Conservation (phyloP, 2,329 filamentous ascomycete species). For the Dothiorella sarmentorum region DNA sequence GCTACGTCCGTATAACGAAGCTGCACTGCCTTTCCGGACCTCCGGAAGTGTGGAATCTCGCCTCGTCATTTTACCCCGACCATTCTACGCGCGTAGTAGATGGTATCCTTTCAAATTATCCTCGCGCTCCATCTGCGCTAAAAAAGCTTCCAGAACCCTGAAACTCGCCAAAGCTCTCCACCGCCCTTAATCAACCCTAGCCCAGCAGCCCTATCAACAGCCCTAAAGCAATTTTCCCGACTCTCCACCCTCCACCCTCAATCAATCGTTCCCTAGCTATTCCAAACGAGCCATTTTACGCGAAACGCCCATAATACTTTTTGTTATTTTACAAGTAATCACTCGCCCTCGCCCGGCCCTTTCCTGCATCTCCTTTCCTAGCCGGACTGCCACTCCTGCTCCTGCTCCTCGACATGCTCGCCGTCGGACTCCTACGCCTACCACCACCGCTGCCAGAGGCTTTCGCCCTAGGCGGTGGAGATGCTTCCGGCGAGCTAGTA, state of each 20-base stretch:
- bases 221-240: background rate
- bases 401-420: conserved; percentile 10
- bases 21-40: too few relatives aligned
- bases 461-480: conserved; percentile 17
- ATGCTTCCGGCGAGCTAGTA: conserved; percentile 18
- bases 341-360: conserved; percentile 26
- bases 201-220: conserved; percentile 2
- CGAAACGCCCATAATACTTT: background rate
- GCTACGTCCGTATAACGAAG: too few relatives aligned
- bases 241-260: background rate
- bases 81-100: background rate
- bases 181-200: background rate
- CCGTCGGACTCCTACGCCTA: conserved; percentile 4
- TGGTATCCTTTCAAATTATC: background rate
- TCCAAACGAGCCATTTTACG: background rate
- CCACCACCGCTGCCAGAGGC: too few relatives aligned
- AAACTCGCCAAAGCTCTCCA: conserved; percentile 3
- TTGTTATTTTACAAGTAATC: conserved; percentile 27
- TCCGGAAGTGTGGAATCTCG: too few relatives aligned
- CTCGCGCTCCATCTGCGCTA: background rate
- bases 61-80: too few relatives aligned
- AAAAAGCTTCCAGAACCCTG: background rate
- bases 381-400: conserved; percentile 16
- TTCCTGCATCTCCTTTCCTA: conserved; percentile 21
- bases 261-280: background rate